These are phyloP conservation scores for Fusarium pseudonygamai DNA, from an alignment of 2,329 filamentous ascomycete genomes.

Conservation along the genomic window DNA sequence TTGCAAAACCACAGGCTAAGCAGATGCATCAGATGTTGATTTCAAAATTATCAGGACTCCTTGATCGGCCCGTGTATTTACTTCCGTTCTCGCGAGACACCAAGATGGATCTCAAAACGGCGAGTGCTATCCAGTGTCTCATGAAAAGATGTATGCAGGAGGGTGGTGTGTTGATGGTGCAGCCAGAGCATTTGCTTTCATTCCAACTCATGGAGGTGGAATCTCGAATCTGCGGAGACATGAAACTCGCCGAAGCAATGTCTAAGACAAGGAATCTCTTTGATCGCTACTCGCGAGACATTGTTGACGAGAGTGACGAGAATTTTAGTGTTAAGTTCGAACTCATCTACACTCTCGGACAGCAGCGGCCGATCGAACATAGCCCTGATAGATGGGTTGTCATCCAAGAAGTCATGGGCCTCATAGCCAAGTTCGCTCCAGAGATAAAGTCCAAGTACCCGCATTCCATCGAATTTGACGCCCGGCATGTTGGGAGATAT, in stretches of 20 bases:
- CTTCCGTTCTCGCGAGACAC: conserved; percentile 68
- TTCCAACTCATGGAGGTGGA: conserved; percentile 71
- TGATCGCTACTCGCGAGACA: conserved; percentile 57
- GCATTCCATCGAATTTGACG: conserved; percentile 53
- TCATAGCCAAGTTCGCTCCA: conserved; percentile 49
- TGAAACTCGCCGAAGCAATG: conserved; percentile 46
- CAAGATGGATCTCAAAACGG: conserved; percentile 44
- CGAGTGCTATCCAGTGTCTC: conserved; percentile 49
- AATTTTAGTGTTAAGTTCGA: conserved; percentile 70
- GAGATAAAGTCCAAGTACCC: conserved; percentile 47
- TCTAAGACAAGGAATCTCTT: conserved; percentile 57
- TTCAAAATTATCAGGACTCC: conserved; percentile 60
- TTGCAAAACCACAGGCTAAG: conserved; percentile 67
- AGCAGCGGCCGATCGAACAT: conserved; percentile 59
- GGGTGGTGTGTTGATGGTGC: conserved; percentile 66
- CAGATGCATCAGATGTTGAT: conserved; percentile 61
- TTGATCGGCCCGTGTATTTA: conserved; percentile 63
- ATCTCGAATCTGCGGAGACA: conserved; percentile 46
- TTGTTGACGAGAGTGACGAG: conserved; percentile 74
- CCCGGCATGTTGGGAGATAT: conserved; percentile 50
- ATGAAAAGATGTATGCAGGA: conserved; percentile 57
- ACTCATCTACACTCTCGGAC: conserved; percentile 70
- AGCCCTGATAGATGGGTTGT: conserved; percentile 65
- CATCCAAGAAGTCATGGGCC: conserved; percentile 61
- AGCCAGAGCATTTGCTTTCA: conserved; percentile 72